Conservation (phyloP, 768 basidiomycete species). For the Tulasnella sp. region DNA sequence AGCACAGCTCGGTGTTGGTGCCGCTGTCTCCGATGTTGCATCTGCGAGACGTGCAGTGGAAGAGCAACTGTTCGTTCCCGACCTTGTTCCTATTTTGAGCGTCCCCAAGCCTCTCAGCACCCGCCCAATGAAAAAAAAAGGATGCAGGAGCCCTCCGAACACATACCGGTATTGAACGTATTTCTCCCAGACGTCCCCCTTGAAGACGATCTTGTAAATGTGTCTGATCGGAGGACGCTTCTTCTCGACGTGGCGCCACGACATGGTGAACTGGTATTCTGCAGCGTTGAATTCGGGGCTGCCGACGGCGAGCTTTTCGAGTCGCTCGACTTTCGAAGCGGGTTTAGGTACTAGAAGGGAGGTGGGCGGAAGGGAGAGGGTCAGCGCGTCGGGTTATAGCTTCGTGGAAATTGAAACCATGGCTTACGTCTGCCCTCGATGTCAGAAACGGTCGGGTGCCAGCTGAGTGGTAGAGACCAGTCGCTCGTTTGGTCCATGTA, state of each 20-base stretch:
- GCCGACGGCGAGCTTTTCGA: background rate
- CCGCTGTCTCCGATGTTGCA: slow-evolving; percentile 15
- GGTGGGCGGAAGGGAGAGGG: background rate
- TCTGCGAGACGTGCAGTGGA: slow-evolving; percentile 13
- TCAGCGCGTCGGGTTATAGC: background rate
- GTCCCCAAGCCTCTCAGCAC: background rate
- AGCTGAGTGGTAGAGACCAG: background rate
- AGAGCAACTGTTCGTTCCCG: background rate
- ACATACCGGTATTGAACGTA: background rate
- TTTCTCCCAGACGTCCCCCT: background rate
- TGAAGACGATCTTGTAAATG: slow-evolving; percentile 7
- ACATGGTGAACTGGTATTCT: background rate
- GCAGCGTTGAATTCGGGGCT: background rate
- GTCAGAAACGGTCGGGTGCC: background rate
- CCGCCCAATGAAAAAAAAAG: background rate
- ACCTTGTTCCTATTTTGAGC: background rate
- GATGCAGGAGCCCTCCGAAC: too few species aligned
- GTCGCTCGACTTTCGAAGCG: slow-evolving; percentile 1
- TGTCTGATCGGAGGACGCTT: background rate
- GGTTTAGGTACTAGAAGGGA: slow-evolving; percentile 14
- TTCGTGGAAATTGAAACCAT: background rate
- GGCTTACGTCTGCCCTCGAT: slow-evolving; percentile 3
- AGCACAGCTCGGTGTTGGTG: background rate
- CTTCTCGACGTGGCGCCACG: slow-evolving; percentile 14
- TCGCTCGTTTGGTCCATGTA: slow-evolving; percentile 21